These are phyloP conservation scores for Fragilariopsis cylindrus DNA, from an alignment of 108 stramenopile genomes.

Conservation along the genomic window DNA sequence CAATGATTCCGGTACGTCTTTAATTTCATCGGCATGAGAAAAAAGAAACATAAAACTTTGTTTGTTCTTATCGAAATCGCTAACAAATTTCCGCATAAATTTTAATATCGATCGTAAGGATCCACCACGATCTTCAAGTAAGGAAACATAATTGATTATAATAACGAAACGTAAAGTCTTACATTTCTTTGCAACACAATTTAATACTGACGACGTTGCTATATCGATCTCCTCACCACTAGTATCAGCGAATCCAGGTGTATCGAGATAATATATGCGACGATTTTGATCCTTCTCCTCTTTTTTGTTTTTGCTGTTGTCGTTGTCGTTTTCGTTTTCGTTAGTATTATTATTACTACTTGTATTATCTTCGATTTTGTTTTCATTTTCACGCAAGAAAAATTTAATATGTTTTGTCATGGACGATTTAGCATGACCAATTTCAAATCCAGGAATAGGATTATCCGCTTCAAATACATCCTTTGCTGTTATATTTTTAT, in stretches of 20 bases:
- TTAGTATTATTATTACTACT: not conserved
- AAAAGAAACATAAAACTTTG: conserved; percentile 60
- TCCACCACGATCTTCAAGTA: conserved; percentile 63
- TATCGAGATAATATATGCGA: conserved; percentile 44
- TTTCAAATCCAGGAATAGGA: conserved; percentile 45
- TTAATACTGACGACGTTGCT: conserved; percentile 56
- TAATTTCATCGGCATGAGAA: conserved; percentile 50
- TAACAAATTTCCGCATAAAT: conserved; percentile 52
- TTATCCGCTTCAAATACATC: conserved; percentile 52
- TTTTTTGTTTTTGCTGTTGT: not conserved
- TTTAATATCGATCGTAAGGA: conserved; percentile 51
- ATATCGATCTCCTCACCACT: conserved; percentile 58
- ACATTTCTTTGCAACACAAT: conserved; percentile 53
- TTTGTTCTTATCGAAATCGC: conserved; percentile 49
- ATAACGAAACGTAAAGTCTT: conserved; percentile 52
- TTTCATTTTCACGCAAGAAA: conserved; percentile 16
- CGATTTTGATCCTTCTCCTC: too few relatives aligned
- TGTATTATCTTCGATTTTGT: not conserved
- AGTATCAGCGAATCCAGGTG: conserved; percentile 65
- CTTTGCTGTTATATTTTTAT: conserved; percentile 20
- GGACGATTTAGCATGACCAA: conserved; percentile 59
- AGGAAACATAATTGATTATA: conserved; percentile 54
- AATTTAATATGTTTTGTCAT: conserved; percentile 47
- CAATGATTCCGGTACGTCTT: conserved; percentile 22
- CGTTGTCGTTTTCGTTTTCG: not conserved